Percentiles rank a stretch among this genome's conserved stretches.
phyloP scores from a whole-genome alignment of 2,329 filamentous ascomycete species.

The Hypoxylon sp. region DNA sequence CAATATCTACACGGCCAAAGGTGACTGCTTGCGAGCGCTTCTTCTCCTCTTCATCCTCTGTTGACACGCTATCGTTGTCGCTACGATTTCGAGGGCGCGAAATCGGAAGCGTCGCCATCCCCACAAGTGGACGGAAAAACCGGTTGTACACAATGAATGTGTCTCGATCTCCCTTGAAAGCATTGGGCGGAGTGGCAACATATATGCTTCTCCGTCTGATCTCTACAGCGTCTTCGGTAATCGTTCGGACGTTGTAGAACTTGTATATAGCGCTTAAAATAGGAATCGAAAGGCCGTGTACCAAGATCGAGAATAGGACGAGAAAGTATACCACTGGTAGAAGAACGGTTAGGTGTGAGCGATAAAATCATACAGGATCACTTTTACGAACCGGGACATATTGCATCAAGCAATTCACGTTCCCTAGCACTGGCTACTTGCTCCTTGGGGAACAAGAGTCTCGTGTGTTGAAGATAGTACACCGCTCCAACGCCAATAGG shows the following conservation, averaged over 20 bases:
- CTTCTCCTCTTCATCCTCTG: conserved; percentile 29
- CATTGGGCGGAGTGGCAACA: conserved; percentile 57
- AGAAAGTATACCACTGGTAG: conserved; percentile 57
- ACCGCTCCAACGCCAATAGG: conserved; percentile 83
- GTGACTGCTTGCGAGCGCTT: conserved; percentile 11
- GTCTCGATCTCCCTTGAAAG: conserved; percentile 55
- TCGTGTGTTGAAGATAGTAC: conserved; percentile 74
- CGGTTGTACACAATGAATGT: conserved; percentile 63
- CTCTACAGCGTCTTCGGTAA: conserved; percentile 59
- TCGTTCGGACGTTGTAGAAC: conserved; percentile 57
- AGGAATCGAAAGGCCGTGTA: conserved; percentile 64
- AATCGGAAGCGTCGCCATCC: conserved; percentile 29
- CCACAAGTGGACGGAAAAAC: conserved; percentile 57
- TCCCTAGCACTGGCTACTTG: conserved; percentile 38
- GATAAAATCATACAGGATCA: too few relatives aligned
- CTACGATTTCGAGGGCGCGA: conserved; percentile 19
- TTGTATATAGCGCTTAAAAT: conserved; percentile 57
- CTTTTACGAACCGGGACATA: conserved; percentile 50
- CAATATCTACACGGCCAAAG: conserved; percentile 9
- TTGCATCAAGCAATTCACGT: conserved; percentile 54
- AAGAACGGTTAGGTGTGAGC: not conserved
- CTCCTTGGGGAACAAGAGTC: conserved; percentile 56
- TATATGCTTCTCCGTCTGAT: conserved; percentile 57
- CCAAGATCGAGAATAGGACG: conserved; percentile 59
- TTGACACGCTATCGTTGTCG: conserved; percentile 30